Base-by-base conservation (phyloP, 768 basidiomycete species). In the Heimioporus sp. region DNA sequence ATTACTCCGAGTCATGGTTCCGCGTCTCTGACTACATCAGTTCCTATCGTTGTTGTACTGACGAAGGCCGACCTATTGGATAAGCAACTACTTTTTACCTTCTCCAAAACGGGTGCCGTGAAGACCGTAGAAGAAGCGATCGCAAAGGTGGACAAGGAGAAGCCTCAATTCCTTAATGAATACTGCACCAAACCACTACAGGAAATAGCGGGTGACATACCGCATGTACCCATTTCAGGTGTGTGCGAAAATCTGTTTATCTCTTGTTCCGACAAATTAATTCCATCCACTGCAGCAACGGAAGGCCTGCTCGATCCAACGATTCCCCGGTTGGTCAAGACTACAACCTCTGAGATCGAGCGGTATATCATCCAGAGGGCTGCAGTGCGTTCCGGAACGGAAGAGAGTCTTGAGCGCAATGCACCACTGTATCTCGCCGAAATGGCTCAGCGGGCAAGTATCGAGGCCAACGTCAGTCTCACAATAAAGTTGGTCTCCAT, bases 31-130 rank as follows among this genome's bases (percentile, higher is more conserved):
- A 37, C n/a, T 5, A 3, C 12, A 35, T 3, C 20, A 51, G 49
- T 51, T 43, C 49, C 49, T 1, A 10, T 51, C 28, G 30, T 51
- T 20, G 43, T 51, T 16, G 49, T 51, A 3, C 36, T 51, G 30
- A 51, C 43, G 30, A 51, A 44, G 31, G 17, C 39, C 11, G 49
- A 51, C 31, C 15, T 51, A 8, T 13, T 40, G 17, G 40, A 36
- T n/a, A 46, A 11, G 30, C 3, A 12, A 16, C 9, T 48, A 15
- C 4, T 16, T 31, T 2, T 8, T 5, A n/a, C n/a, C 7, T n/a
- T 16, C 36, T 37, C 16, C 16, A 37, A 9, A 19, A 10, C 17
- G 5, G 37, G 12, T 4, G 8, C 17, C 13, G 28, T 10, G 21
- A 24, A 13, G 28, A 21, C 5, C 31, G 3, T 20, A 15, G 24